Evolutionary conservation across 208 protist species (phyloP).

Genomic region (Zelonia costaricensis): DNA sequence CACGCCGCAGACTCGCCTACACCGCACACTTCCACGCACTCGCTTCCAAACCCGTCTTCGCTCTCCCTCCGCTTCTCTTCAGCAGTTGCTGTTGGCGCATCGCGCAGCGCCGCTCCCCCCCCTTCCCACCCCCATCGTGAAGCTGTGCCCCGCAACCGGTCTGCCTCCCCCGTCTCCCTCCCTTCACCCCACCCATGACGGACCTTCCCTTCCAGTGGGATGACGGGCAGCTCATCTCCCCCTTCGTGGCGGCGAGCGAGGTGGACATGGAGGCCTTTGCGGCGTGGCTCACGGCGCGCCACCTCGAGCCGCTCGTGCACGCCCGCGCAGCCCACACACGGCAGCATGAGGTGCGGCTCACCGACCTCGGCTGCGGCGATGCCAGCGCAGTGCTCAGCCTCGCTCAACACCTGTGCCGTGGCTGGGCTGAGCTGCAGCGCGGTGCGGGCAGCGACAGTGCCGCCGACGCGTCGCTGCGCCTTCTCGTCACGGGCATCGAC

Average conservation of each 20-base stretch:
- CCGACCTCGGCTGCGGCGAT: slow-evolving; percentile 76
- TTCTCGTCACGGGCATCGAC: slow-evolving; percentile 48
- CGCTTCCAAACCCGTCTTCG: no score
- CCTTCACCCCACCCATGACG: not conserved
- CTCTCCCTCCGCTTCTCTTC: no score
- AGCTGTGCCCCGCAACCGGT: no score
- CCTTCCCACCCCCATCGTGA: no score
- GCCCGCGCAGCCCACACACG: not conserved
- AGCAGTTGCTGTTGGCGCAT: no score
- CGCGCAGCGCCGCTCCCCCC: no score
- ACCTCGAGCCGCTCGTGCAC: slow-evolving; percentile 5
- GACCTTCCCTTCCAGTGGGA: slow-evolving; percentile 85
- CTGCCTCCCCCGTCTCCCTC: no score
- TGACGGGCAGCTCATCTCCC: slow-evolving; percentile 73
- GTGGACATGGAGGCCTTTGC: slow-evolving; percentile 38
- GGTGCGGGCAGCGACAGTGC: slow-evolving; percentile 2
- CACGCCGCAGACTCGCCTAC: no score
- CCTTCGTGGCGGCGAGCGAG: slow-evolving; percentile 55
- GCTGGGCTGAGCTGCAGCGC: slow-evolving; percentile 23
- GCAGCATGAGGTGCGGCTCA: slow-evolving; percentile 34
- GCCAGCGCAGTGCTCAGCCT: slow-evolving; percentile 45
- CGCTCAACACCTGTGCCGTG: slow-evolving; percentile 18
- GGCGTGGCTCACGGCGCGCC: slow-evolving; percentile 30
- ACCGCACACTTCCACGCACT: no score
- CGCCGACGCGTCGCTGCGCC: not conserved